Percentiles rank a stretch among this genome's conserved stretches.
Evolutionary conservation across 345 rosid species (phyloP).

Genomic region (Salix purpurea): DNA sequence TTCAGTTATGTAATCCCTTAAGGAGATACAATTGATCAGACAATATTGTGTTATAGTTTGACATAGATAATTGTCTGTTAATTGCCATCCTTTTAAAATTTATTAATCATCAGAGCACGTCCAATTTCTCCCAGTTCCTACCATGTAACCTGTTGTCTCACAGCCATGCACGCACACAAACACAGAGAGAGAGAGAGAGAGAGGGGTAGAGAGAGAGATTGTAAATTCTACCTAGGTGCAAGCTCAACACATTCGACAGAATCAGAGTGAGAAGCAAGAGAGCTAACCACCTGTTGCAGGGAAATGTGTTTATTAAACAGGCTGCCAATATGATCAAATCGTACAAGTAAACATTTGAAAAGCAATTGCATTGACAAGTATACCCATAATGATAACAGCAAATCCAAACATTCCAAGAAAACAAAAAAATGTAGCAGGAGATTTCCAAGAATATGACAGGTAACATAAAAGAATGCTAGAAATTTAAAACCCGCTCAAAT

Average conservation of each 20-base stretch:
- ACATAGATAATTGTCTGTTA: not conserved
- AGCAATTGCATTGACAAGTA: not conserved
- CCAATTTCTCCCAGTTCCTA: not conserved
- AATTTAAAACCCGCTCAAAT: not conserved
- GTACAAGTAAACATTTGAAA: not conserved
- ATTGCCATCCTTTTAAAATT: not conserved
- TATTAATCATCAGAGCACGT: not conserved
- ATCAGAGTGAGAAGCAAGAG: conserved; percentile 60
- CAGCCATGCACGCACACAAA: not conserved
- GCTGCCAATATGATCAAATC: not conserved
- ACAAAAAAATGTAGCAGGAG: not conserved
- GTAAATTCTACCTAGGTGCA: conserved; percentile 49
- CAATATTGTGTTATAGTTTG: too few relatives aligned
- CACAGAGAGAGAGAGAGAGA: not conserved
- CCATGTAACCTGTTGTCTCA: not conserved
- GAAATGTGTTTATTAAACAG: conserved; percentile 10
- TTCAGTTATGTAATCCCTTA: too few relatives aligned
- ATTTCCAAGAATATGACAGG: not conserved
- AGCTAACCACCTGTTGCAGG: conserved; percentile 64
- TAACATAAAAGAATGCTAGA: not conserved
- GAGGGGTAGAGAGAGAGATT: not conserved
- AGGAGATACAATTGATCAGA: too few relatives aligned
- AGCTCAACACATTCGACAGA: conserved; percentile 68
- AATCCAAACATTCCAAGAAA: not conserved
- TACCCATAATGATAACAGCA: too few relatives aligned